Evolutionary conservation across 768 basidiomycete genomes (phyloP), one percentile per base, ranked within the genome.

Genomic region (Chlorophyllum brunneum): DNA sequence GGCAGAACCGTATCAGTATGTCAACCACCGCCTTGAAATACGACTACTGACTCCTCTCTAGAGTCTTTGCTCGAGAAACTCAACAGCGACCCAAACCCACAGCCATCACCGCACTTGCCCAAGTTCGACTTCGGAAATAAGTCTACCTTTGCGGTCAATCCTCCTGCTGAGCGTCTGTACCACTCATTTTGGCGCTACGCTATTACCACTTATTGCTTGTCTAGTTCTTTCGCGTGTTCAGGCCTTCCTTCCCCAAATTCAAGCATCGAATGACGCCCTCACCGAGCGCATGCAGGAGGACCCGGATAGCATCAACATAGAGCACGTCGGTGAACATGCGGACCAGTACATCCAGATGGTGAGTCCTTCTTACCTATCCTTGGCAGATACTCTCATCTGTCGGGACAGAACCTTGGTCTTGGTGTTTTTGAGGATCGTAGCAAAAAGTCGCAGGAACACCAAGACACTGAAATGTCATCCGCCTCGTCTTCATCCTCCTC

Each of bases 281-380:
- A 59, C 72, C 2, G 69, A 73, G 51, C 71, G 71, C n/a, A 69
- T 68, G 8, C 65, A 74, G 33, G 63, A 65, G 34, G 74, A 83
- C 54, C 84, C 82, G 1, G 61, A 64, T 15, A 83, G 80, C 58
- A 69, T 88, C n/a, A 80, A 88, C 59, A 86, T 90, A 34, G 88
- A 90, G 64, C 73, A 83, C 51, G 58, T 88, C 20, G 67, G 69
- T 5, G 71, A 68, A 18, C 69, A 68, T n/a, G 71, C 70, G 45
- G 72, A 70, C 1, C 73, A 66, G 53, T 80, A 85, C 61, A 83
- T 88, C 57, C 78, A 87, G 63, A 86, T 87, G 83, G 85, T 82
- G 57, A 44, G 68, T 60, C 15, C 16, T n/a, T 42, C 31, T 27
- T 23, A 38, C 39, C 16, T 38, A 18, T 52, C 18, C 40, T 43